These are phyloP conservation scores for Phytophthora sp. DNA, from an alignment of 352 stramenopile species.

Conservation along the genomic window DNA sequence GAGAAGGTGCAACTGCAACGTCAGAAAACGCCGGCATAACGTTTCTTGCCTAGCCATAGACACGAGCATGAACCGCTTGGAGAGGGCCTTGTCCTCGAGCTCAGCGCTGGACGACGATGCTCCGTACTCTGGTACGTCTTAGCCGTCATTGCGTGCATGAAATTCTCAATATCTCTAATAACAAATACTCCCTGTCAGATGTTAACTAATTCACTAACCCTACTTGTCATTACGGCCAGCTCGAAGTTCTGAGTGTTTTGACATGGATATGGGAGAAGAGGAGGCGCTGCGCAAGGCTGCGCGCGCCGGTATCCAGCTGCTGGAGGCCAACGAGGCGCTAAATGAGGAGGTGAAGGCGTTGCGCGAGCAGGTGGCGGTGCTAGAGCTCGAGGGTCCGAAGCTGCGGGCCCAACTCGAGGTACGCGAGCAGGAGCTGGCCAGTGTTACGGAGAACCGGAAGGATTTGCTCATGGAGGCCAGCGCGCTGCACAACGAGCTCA, in stretches of 20 bases:
- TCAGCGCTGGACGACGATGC: constrained; percentile 31
- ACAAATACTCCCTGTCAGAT: constrained; percentile 5
- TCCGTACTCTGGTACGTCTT: constrained; percentile 27
- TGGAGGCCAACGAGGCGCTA: constrained; percentile 79
- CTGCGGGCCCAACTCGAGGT: constrained; percentile 47
- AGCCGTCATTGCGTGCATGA: not conserved
- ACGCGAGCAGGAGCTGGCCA: constrained; percentile 47
- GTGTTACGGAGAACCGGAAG: constrained; percentile 53
- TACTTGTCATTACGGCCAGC: constrained; percentile 27
- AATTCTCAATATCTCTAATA: constrained; percentile 13
- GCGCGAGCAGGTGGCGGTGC: constrained; percentile 57
- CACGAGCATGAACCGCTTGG: constrained; percentile 28
- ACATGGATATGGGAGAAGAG: constrained; percentile 59
- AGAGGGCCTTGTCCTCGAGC: constrained; percentile 29
- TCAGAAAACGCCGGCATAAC: constrained; percentile 22
- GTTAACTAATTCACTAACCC: not conserved
- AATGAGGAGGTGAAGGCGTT: constrained; percentile 64
- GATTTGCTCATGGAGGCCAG: constrained; percentile 58
- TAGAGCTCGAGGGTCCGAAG: constrained; percentile 59
- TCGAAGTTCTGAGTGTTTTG: constrained; percentile 42
- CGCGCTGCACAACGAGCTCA: constrained; percentile 58
- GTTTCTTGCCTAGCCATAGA: constrained; percentile 5
- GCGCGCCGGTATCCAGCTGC: constrained; percentile 68
- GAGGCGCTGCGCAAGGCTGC: constrained; percentile 69
- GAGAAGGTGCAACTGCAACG: not conserved